A percentile compares a stretch with the other conserved stretches of the same genome.
Conservation (phyloP, 768 basidiomycete species). For the Russula ochroleuca region DNA sequence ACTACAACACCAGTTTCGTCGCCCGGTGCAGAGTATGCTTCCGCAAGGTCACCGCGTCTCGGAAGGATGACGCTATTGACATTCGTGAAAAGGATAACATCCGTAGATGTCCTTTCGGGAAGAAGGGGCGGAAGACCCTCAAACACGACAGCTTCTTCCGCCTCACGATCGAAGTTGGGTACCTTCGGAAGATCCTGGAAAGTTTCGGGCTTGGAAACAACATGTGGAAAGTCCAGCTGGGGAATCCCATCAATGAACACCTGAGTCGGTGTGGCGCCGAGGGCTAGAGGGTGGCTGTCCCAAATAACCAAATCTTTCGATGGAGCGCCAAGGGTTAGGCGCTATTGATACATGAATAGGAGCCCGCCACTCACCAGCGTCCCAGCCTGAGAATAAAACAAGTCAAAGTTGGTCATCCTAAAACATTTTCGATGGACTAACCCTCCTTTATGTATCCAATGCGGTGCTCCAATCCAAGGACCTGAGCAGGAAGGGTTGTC, state of each 20-base stretch:
- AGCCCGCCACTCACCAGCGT: constrained; percentile 46
- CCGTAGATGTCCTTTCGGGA: constrained; percentile 36
- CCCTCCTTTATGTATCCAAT: constrained; percentile 66
- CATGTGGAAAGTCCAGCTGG: constrained; percentile 50
- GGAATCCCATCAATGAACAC: constrained; percentile 86
- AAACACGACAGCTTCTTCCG: constrained; percentile 48
- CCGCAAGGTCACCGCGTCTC: constrained; percentile 33
- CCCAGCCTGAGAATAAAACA: constrained; percentile 47
- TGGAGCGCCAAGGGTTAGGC: constrained; percentile 54
- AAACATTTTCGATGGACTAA: constrained; percentile 42
- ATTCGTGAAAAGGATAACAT: constrained; percentile 58
- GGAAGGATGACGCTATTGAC: constrained; percentile 50
- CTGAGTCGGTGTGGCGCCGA: constrained; percentile 77
- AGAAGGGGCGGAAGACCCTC: constrained; percentile 64
- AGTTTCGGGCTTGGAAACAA: constrained; percentile 48
- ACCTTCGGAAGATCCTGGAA: constrained; percentile 53
- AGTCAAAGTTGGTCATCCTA: neutral
- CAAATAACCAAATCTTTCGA: constrained; percentile 64
- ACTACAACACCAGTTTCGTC: constrained; percentile 41
- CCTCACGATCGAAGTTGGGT: constrained; percentile 59
- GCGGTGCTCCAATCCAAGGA: constrained; percentile 63
- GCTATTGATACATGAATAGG: neutral
- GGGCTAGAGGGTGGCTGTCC: constrained; percentile 71
- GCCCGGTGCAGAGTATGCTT: constrained; percentile 32
- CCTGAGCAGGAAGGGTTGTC: constrained; percentile 58